Conservation (phyloP, 2,329 filamentous ascomycete species). For the Cryphonectria parasitica region DNA sequence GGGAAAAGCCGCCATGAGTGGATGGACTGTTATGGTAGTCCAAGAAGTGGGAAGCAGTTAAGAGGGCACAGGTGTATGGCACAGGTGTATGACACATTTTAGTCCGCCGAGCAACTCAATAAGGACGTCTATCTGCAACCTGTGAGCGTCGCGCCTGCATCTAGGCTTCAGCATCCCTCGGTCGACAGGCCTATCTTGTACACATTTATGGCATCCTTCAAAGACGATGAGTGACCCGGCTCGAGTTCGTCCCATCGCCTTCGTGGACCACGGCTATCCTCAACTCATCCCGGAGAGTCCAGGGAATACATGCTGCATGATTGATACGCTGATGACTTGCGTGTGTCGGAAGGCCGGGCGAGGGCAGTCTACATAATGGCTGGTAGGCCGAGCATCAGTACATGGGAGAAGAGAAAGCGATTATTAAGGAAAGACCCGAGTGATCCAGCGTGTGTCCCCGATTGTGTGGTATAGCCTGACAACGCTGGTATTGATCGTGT, state of each 20-base stretch:
- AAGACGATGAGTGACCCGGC: background rate
- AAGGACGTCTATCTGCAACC: too few relatives aligned
- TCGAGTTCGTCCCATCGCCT: background rate
- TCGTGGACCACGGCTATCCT: background rate
- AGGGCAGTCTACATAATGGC: too few relatives aligned
- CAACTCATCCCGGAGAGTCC: background rate
- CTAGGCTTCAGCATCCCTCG: background rate
- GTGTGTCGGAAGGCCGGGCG: background rate
- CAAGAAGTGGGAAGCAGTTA: too few relatives aligned
- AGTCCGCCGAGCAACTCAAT: too few relatives aligned
- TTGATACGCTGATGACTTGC: background rate
- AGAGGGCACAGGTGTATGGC: background rate
- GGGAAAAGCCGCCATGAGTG: background rate
- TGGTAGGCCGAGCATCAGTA: too few relatives aligned
- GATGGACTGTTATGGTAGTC: background rate
- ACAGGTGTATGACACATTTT: too few relatives aligned
- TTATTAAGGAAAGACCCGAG: background rate
- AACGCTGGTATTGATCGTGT: background rate
- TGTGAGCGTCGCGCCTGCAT: background rate
- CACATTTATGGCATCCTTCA: background rate
- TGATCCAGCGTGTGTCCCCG: background rate
- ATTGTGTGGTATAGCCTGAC: background rate
- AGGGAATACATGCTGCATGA: too few relatives aligned
- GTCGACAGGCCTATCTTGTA: background rate
- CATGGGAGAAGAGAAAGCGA: background rate